A percentile compares a stretch with the other conserved stretches of the same genome.
Evolutionary conservation across 2,329 filamentous ascomycete genomes (phyloP).

Genomic region (Xylariomycetidae sp.): DNA sequence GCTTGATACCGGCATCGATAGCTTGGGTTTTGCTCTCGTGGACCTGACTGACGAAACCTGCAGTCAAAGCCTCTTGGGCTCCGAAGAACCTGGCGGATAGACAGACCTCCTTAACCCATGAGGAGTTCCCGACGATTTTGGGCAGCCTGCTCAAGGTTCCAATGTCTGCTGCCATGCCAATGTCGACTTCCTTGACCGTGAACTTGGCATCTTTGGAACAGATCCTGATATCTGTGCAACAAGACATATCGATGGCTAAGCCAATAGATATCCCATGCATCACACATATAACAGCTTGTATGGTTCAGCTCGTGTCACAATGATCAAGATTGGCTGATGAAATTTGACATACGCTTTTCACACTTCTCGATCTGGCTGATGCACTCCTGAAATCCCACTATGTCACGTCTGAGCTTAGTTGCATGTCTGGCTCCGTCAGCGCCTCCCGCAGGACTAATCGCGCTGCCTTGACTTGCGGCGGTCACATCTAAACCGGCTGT

Average conservation of each 20-base stretch:
- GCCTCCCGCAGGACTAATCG: constrained; percentile 26
- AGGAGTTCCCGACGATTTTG: constrained; percentile 64
- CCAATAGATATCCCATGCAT: constrained; percentile 77
- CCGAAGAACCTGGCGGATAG: constrained; percentile 67
- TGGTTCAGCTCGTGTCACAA: constrained; percentile 1
- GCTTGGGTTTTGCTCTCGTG: constrained; percentile 38
- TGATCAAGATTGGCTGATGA: no score
- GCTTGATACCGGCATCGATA: constrained; percentile 20
- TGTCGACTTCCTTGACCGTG: constrained; percentile 77
- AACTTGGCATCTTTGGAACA: constrained; percentile 56
- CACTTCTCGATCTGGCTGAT: constrained; percentile 76
- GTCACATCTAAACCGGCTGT: constrained; percentile 81
- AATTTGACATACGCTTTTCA: constrained; percentile 66
- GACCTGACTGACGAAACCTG: constrained; percentile 67
- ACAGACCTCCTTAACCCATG: constrained; percentile 77
- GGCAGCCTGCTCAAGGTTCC: constrained; percentile 71
- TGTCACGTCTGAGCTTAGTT: constrained; percentile 57
- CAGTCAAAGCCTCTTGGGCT: constrained; percentile 62
- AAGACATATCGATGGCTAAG: constrained; percentile 69
- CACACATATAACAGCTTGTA: constrained; percentile 70
- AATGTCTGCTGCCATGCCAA: constrained; percentile 75
- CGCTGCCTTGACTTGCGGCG: constrained; percentile 52
- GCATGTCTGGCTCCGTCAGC: constrained; percentile 63
- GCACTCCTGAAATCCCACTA: constrained; percentile 75
- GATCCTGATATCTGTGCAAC: constrained; percentile 67